Base-by-base conservation (phyloP, 2,329 filamentous ascomycete species). In the Magnaporthiopsis incrustans region DNA sequence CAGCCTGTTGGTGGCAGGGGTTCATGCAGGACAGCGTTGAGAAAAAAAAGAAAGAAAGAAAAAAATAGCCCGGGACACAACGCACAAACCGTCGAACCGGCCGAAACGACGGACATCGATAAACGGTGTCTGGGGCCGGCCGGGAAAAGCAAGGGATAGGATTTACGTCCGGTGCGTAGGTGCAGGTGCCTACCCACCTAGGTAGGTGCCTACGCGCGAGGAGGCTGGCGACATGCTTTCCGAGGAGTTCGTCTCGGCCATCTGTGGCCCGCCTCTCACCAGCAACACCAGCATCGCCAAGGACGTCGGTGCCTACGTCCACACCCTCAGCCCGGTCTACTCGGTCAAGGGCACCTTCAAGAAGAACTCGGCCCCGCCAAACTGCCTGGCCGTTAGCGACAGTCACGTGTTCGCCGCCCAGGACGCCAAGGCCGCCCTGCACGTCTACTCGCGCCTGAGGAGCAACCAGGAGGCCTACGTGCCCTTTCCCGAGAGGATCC, bases 361-460 rank as follows among this genome's bases (percentile, higher is more conserved):
- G 82, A 98, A 97, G 79, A 96, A 91, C 79, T 90, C 91, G 22
- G 87, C 88, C n/a, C 83, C 88, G 32, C 80, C 83, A 65, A 91
- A 94, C 75, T 89, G 91, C 70, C 79, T 99, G 64, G 93, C 92
- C 35, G 83, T 93, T 69, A 96, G 84, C 75, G 81, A 85, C 59
- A 88, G 88, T 26, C 95, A 99, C 74, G 82, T 98, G 60, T 99
- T 97, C 74, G 89, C 93, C 4, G 94, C 92, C 4, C 95, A 99
- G 75, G 84, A 89, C 61, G 92, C 93, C 68, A 98, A 97, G 76
- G 91, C 92, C 0, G 60, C 60, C 10, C 84, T 99, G 1, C 91
- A 98, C 77, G 92, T 99, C 64, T 99, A 98, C 77, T 93, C 85
- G 65, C 85, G 92, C 64, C 82, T 87, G 65, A 90, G 90, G 67